Percentiles rank a stretch among this genome's conserved stretches.
Evolutionary conservation across 352 stramenopile genomes (phyloP).

Genomic region (Plasmopara muralis): DNA sequence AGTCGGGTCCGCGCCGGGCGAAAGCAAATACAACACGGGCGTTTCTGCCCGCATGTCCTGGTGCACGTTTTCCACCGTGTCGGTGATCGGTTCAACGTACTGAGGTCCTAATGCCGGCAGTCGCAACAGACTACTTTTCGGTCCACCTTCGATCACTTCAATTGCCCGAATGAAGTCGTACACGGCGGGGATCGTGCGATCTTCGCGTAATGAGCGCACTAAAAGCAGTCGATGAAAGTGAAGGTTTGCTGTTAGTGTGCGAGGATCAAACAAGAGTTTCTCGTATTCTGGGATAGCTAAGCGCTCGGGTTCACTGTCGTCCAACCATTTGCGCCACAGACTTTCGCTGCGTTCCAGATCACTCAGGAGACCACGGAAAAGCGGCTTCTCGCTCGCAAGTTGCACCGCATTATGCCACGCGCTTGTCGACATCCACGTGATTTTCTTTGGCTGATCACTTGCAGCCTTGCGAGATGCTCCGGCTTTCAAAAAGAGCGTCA

Average conservation of each 20-base stretch:
- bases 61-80: conserved; percentile 67
- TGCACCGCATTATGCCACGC: conserved; percentile 70
- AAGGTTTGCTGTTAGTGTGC: conserved; percentile 52
- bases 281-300: conserved; percentile 64
- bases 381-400: conserved; percentile 53
- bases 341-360: conserved; percentile 68
- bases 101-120: conserved; percentile 54
- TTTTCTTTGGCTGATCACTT: conserved; percentile 65
- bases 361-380: conserved; percentile 53
- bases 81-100: conserved; percentile 59
- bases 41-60: conserved; percentile 59
- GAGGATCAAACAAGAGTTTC: conserved; percentile 50
- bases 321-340: conserved; percentile 68
- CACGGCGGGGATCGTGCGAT: conserved; percentile 66
- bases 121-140: conserved; percentile 18
- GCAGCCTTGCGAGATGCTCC: conserved; percentile 55
- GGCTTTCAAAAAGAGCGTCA: conserved; percentile 69
- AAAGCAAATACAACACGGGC: conserved; percentile 67
- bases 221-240: conserved; percentile 69
- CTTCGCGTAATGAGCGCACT: conserved; percentile 59
- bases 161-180: conserved; percentile 58
- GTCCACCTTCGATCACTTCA: conserved; percentile 48
- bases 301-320: conserved; percentile 73
- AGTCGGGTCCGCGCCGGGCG: conserved; percentile 60
- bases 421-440: conserved; percentile 55